Evolutionary conservation across 352 stramenopile species (phyloP).

Genomic region (Thalassiosira mediterranea): DNA sequence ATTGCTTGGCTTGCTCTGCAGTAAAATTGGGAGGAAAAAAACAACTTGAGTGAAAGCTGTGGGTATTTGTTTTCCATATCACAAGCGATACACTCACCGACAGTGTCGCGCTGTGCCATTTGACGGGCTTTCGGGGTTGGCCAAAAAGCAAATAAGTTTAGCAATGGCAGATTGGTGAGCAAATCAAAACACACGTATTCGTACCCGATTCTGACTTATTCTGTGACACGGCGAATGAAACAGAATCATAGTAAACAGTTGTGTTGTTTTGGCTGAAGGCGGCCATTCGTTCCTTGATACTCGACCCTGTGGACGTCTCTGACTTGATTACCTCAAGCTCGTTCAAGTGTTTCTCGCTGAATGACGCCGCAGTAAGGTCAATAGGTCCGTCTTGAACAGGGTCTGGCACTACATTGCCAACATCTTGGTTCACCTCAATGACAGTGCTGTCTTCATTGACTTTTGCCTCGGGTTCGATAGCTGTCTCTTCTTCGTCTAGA

Average conservation of each 20-base stretch:
- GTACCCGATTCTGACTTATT: not conserved
- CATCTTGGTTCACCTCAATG: too few relatives aligned
- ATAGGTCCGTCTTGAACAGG: not conserved
- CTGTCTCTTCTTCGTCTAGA: too few relatives aligned
- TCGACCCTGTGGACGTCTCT: not conserved
- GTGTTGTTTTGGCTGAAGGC: constrained; percentile 10
- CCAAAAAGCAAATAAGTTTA: not conserved
- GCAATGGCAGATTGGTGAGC: not conserved
- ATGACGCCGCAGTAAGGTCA: not conserved
- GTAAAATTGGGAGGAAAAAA: not conserved
- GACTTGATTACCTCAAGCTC: not conserved
- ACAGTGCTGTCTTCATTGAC: too few relatives aligned
- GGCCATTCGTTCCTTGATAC: constrained; percentile 15
- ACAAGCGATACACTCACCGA: not conserved
- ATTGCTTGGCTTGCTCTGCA: constrained; percentile 6
- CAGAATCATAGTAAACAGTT: not conserved
- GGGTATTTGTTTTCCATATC: not conserved
- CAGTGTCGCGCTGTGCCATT: constrained; percentile 7
- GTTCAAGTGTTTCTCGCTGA: not conserved
- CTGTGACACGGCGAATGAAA: not conserved
- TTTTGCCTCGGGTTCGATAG: too few relatives aligned
- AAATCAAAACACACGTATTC: not conserved
- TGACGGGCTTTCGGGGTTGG: too few relatives aligned
- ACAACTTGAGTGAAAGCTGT: not conserved
- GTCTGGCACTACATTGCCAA: not conserved